Evolutionary conservation across 805 yeast genomes (phyloP).

Genomic region (Tetrapisispora nanseiensis): DNA sequence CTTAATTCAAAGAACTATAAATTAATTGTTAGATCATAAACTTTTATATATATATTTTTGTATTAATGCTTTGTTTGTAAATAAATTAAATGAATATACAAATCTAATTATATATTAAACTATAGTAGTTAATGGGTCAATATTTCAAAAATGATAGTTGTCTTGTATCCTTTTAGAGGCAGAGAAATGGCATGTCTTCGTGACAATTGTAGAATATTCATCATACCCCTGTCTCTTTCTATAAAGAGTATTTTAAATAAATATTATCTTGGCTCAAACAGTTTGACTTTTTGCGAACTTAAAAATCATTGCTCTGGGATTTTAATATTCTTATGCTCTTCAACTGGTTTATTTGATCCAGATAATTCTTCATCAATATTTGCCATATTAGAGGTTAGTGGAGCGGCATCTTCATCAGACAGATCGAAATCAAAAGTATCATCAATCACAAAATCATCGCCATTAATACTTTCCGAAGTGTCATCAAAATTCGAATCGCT

Average conservation of each 20-base stretch:
- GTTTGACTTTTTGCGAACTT: too few species aligned
- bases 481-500: constrained; percentile 41
- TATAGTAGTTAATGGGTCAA: neutral
- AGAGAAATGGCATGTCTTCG: too few species aligned
- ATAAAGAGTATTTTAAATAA: too few species aligned
- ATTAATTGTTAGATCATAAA: too few species aligned
- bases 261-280: too few species aligned
- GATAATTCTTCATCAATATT: neutral
- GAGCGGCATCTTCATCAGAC: constrained; percentile 24
- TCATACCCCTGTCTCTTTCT: too few species aligned
- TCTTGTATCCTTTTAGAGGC: too few species aligned
- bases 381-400: neutral
- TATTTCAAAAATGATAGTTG: neutral
- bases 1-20: too few species aligned
- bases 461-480: constrained; percentile 16
- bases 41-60: neutral
- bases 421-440: constrained; percentile 27
- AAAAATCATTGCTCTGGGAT: neutral
- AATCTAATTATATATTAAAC: neutral
- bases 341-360: neutral
- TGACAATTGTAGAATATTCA: too few species aligned
- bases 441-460: constrained; percentile 16
- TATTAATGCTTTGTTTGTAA: neutral
- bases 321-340: neutral
- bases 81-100: neutral